Percentiles rank a stretch among this genome's conserved stretches.
phyloP scores from a whole-genome alignment of 805 yeast species.

The Jamesozyma jinghongensis region DNA sequence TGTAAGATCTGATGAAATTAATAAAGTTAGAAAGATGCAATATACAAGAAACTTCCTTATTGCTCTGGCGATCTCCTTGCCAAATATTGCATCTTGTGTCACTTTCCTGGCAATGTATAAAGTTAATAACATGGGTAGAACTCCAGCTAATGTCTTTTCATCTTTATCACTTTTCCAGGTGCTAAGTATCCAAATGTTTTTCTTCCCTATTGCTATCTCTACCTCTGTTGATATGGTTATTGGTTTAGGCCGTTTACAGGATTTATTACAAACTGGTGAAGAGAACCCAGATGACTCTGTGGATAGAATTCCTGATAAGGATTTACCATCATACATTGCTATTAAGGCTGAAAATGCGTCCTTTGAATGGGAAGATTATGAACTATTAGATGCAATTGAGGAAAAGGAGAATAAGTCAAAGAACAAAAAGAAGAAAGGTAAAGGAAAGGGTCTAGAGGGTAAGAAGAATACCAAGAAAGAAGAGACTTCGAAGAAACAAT shows the following conservation, averaged over 20 bases:
- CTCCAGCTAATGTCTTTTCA: constrained; percentile 59
- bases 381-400: constrained; percentile 25
- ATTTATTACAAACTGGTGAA: constrained; percentile 40
- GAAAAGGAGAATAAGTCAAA: constrained; percentile 21
- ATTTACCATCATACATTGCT: constrained; percentile 30
- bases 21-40: constrained; percentile 52
- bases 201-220: constrained; percentile 63
- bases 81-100: constrained; percentile 64
- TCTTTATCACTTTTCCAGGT: constrained; percentile 61
- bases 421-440: constrained; percentile 10
- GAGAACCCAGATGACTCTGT: constrained; percentile 14
- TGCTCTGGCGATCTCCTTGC: constrained; percentile 58
- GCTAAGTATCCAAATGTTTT: constrained; percentile 51
- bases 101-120: constrained; percentile 40
- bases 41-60: constrained; percentile 52
- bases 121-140: constrained; percentile 33
- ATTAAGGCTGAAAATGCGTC: constrained; percentile 43
- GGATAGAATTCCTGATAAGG: constrained; percentile 4
- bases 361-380: constrained; percentile 60
- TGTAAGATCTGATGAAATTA: constrained; percentile 55
- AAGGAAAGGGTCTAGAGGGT: too few relatives aligned
- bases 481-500: constrained; percentile 14
- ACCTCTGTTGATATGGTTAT: constrained; percentile 59
- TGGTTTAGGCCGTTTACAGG: constrained; percentile 51
- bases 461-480: constrained; percentile 3